A percentile compares a stretch with the other conserved stretches of the same genome.
These are phyloP conservation scores for Penicillium lividum DNA, from an alignment of 495 filamentous ascomycete genomes.

Conservation along the genomic window DNA sequence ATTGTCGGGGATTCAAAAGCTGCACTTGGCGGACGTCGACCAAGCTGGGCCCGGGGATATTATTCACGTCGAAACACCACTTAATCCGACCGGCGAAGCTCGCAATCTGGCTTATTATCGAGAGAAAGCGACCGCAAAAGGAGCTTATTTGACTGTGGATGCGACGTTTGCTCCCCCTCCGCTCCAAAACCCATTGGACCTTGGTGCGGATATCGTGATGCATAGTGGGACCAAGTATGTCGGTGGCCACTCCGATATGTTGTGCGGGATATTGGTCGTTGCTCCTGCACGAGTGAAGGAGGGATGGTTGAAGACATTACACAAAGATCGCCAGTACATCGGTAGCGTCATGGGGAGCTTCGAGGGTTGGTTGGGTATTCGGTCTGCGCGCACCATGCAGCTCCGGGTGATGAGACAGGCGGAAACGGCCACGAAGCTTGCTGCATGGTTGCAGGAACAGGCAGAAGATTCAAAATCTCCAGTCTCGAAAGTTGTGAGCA, in stretches of 20 bases:
- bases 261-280: slow-evolving; percentile 77
- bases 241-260: slow-evolving; percentile 90
- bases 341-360: slow-evolving; percentile 84
- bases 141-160: slow-evolving; percentile 77
- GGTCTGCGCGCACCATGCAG: slow-evolving; percentile 81
- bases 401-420: slow-evolving; percentile 74
- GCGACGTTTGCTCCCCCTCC: slow-evolving; percentile 90
- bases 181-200: slow-evolving; percentile 76
- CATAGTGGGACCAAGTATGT: slow-evolving; percentile 93
- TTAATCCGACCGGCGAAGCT: slow-evolving; percentile 85
- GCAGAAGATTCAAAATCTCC: slow-evolving; percentile 35
- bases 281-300: slow-evolving; percentile 33
- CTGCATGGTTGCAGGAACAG: slow-evolving; percentile 62
- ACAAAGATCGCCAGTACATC: slow-evolving; percentile 65
- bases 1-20: slow-evolving; percentile 64
- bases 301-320: slow-evolving; percentile 57
- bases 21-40: slow-evolving; percentile 61
- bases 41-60: slow-evolving; percentile 72
- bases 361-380: slow-evolving; percentile 86
- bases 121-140: slow-evolving; percentile 62
- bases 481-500: slow-evolving; percentile 51
- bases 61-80: slow-evolving; percentile 84
- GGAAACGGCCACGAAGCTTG: slow-evolving; percentile 63
- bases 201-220: slow-evolving; percentile 81
- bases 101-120: slow-evolving; percentile 67